Base-by-base conservation (phyloP, 208 protist species). In the Acanthamoeba lugdunensis region DNA sequence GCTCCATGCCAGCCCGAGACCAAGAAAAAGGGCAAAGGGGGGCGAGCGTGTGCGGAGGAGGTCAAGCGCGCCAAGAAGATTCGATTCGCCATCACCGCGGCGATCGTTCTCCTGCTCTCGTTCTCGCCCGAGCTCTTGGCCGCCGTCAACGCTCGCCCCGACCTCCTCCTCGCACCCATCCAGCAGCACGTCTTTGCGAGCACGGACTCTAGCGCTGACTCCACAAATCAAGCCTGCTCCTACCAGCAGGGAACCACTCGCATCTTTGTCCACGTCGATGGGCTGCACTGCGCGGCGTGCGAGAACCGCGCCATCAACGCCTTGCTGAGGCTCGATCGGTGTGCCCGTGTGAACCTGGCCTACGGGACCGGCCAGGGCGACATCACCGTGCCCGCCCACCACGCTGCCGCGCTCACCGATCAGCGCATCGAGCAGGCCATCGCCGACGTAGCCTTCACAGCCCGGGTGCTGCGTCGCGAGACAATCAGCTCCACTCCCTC, bases 101-200 rank as follows among this genome's bases (percentile, higher is more conserved):
- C 45, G n/a, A 23, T 85, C 4, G 45, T 85, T 23, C 8, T 50
- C 45, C 13, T 48, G 11, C 25, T 85, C 6, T 85, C 77, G 11
- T 85, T 61, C 18, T 85, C 77, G 16, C 77, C 77, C 23, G 77
- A 85, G 77, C 5, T 85, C 8, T 13, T 85, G 16, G 30, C 16
- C 21, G 14, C n/a, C 50, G 9, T 85, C 50, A 52, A 85, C 45
- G n/a, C 25, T 13, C 33, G 56, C 21, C 30, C 30, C 2, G 23
- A 9, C 77, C 50, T 61, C 13, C 41, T 61, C 14, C 28, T 85
- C 2, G 77, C 77, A 18, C 77, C 77, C 41, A 14, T 85, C 18
- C 77, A 61, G 9, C 77, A 45, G 0, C 45, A n/a, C 16, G 21
- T 61, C 14, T 50, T 33, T 25, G 16, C n/a, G 2, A 8, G 37